Conservation (phyloP, 1,284 basidiomycete genomes). For the Melampsora americana region DNA sequence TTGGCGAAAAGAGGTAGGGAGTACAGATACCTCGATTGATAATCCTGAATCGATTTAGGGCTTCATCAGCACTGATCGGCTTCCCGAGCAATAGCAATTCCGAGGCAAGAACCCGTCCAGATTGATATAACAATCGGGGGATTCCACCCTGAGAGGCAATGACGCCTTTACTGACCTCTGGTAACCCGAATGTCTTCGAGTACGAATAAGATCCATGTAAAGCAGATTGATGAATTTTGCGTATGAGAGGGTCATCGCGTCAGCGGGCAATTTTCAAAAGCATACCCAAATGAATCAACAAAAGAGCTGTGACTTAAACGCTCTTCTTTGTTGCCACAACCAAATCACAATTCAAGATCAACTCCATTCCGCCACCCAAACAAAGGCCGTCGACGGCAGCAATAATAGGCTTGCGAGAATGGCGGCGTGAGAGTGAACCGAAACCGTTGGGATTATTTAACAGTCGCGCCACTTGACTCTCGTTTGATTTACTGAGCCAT, state of each 20-base stretch:
- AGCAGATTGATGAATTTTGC: background rate
- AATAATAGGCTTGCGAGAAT: slow-evolving; percentile 70
- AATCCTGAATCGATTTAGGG: slow-evolving; percentile 68
- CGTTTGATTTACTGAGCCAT: slow-evolving; percentile 52
- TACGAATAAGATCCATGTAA: background rate
- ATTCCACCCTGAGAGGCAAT: slow-evolving; percentile 70
- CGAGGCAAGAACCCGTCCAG: slow-evolving; percentile 63
- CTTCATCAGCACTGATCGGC: slow-evolving; percentile 66
- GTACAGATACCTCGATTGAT: slow-evolving; percentile 50
- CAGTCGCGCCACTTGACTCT: slow-evolving; percentile 56
- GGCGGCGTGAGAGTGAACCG: slow-evolving; percentile 67
- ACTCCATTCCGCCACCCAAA: slow-evolving; percentile 75
- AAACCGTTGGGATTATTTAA: slow-evolving; percentile 66
- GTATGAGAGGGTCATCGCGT: too few relatives aligned
- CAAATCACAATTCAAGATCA: slow-evolving; percentile 75
- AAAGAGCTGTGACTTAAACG: background rate
- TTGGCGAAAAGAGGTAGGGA: background rate
- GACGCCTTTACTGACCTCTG: slow-evolving; percentile 77
- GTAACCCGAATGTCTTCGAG: slow-evolving; percentile 64
- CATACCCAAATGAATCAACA: too few relatives aligned
- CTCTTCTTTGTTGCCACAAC: slow-evolving; percentile 71
- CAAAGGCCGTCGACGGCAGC: slow-evolving; percentile 76
- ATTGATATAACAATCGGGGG: slow-evolving; percentile 51
- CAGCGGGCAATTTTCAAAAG: too few relatives aligned
- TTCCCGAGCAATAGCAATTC: slow-evolving; percentile 73